Percentiles rank a stretch among this genome's conserved stretches.
These are phyloP conservation scores for Phascolomyces articulosus DNA, from an alignment of 371 early-diverging fungal species.

Conservation along the genomic window DNA sequence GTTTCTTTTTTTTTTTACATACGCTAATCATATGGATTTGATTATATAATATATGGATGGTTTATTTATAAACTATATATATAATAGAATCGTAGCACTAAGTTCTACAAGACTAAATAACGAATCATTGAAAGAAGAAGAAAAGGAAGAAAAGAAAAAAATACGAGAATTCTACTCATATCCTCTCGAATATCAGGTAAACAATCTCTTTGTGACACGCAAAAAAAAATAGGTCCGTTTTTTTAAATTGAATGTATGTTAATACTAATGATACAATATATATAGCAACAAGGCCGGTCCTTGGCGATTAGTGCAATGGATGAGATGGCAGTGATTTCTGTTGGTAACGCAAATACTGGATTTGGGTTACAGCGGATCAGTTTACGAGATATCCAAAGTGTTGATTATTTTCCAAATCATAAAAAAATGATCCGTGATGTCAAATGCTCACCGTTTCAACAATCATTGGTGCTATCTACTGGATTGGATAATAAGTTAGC, in stretches of 20 bases:
- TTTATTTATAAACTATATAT: neutral
- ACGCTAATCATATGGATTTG: neutral
- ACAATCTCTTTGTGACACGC: neutral
- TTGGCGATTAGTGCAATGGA: slow-evolving; percentile 9
- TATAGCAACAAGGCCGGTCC: slow-evolving; percentile 6
- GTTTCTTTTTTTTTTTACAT: neutral
- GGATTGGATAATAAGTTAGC: slow-evolving; percentile 19
- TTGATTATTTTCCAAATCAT: slow-evolving; percentile 19
- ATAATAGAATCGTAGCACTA: neutral
- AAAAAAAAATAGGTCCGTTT: neutral
- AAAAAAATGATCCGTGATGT: slow-evolving; percentile 22
- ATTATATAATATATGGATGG: neutral
- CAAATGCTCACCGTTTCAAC: slow-evolving; percentile 14
- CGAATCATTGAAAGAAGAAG: neutral
- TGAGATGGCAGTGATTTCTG: slow-evolving; percentile 14
- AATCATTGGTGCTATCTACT: slow-evolving; percentile 18
- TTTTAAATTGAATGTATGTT: neutral
- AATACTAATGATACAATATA: neutral
- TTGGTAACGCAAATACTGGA: neutral
- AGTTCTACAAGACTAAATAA: neutral
- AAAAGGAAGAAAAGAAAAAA: neutral
- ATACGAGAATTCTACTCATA: neutral
- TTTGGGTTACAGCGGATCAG: slow-evolving; percentile 18
- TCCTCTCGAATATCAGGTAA: slow-evolving; percentile 7
- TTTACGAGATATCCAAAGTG: slow-evolving; percentile 11